Evolutionary conservation across 768 basidiomycete genomes (phyloP).

Genomic region (Zangia roseola): DNA sequence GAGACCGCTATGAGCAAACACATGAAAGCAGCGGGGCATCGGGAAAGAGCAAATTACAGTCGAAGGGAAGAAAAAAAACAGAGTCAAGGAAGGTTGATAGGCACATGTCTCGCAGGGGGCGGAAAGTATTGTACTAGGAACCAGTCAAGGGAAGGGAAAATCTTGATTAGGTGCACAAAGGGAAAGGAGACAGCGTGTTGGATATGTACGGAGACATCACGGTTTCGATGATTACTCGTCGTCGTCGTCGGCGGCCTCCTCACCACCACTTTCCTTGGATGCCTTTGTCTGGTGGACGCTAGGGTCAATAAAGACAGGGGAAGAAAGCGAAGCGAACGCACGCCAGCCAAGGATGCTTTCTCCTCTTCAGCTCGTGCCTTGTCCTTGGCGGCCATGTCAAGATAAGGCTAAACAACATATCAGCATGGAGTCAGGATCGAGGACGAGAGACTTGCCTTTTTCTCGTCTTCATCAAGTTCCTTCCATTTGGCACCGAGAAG

Average conservation of each 20-base stretch:
- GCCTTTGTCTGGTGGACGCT: slow-evolving; percentile 27
- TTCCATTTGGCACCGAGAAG: slow-evolving; percentile 97
- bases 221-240: slow-evolving; percentile 35
- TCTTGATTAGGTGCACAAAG: slow-evolving; percentile 20
- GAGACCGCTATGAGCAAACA: slow-evolving; percentile 22
- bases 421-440: not conserved
- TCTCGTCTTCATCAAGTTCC: slow-evolving; percentile 87
- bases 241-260: slow-evolving; percentile 38
- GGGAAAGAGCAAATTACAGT: slow-evolving; percentile 23
- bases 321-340: slow-evolving; percentile 25
- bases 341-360: slow-evolving; percentile 48
- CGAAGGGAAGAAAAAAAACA: slow-evolving; percentile 7
- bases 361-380: slow-evolving; percentile 86
- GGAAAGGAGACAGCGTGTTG: slow-evolving; percentile 14
- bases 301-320: not conserved
- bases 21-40: slow-evolving; percentile 26
- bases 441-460: slow-evolving; percentile 61
- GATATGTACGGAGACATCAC: slow-evolving; percentile 12
- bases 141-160: slow-evolving; percentile 3
- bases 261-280: slow-evolving; percentile 40
- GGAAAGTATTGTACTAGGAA: slow-evolving; percentile 21
- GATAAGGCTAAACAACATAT: slow-evolving; percentile 64
- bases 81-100: slow-evolving; percentile 19
- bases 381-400: slow-evolving; percentile 82
- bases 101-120: slow-evolving; percentile 28